Conservation (phyloP, 129 eudicot species). For the Apium graveolens region DNA sequence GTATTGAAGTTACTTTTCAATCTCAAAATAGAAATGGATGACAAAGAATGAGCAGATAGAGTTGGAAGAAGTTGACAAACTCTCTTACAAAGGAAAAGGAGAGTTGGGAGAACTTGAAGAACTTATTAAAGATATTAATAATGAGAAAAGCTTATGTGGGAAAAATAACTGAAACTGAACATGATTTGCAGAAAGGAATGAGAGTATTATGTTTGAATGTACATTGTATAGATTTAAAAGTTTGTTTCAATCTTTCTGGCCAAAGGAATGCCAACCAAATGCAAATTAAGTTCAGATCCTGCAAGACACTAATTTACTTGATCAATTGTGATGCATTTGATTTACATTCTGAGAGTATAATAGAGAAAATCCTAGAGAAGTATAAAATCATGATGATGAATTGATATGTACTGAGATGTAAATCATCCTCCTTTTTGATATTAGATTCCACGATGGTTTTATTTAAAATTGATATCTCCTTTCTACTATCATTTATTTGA, state of each 20-base stretch:
- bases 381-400: background rate
- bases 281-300: background rate
- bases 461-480: no score
- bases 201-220: background rate
- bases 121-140: background rate
- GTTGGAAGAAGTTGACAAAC: background rate
- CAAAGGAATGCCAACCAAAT: background rate
- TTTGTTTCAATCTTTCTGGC: background rate
- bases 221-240: background rate
- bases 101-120: background rate
- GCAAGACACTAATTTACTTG: background rate
- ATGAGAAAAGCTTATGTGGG: background rate
- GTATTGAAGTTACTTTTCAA: background rate
- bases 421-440: background rate
- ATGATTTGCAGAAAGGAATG: background rate
- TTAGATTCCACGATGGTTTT: background rate
- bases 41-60: background rate
- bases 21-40: background rate
- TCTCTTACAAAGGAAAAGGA: background rate
- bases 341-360: background rate
- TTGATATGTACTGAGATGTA: background rate
- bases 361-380: background rate
- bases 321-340: background rate
- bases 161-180: background rate
- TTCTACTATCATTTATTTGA: background rate